Evolutionary conservation across 208 protist genomes (phyloP).

Genomic region (Trypanosoma avium): DNA sequence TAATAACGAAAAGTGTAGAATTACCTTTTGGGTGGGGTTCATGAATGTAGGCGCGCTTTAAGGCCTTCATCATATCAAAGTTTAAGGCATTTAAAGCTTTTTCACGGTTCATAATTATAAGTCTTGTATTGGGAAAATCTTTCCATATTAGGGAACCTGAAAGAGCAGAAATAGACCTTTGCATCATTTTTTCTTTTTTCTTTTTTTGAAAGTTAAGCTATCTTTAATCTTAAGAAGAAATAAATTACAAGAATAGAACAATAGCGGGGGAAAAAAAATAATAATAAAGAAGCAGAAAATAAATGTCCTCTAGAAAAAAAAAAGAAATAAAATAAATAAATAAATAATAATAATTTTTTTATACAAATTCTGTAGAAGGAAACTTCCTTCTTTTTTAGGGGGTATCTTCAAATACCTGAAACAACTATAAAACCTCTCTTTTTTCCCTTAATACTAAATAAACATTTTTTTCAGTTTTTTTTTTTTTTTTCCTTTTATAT

Average conservation of each 20-base stretch:
- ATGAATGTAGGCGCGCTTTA: constrained; percentile 40
- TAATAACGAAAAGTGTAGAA: constrained; percentile 47
- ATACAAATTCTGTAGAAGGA: no score
- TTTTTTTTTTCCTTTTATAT: background rate
- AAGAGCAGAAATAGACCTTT: constrained; percentile 7
- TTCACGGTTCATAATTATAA: constrained; percentile 52
- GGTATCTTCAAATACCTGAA: background rate
- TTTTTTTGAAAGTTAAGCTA: background rate
- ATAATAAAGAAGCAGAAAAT: background rate
- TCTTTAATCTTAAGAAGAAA: background rate
- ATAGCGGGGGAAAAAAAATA: background rate
- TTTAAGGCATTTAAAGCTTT: constrained; percentile 68
- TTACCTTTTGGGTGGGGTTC: constrained; percentile 28
- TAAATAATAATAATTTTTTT: constrained; percentile 8
- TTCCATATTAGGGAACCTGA: constrained; percentile 38
- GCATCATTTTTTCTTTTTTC: constrained; percentile 16
- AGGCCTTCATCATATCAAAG: constrained; percentile 44
- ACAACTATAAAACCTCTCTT: constrained; percentile 9
- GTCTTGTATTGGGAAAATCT: constrained; percentile 49
- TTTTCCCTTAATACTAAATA: constrained; percentile 19
- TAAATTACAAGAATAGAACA: background rate
- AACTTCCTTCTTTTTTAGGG: background rate
- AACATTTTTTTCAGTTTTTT: background rate
- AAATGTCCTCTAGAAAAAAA: background rate
- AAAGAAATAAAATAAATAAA: background rate